Evolutionary conservation across 1,284 basidiomycete genomes (phyloP), one percentile per base, ranked within the genome.

Genomic region (Malassezia japonica): DNA sequence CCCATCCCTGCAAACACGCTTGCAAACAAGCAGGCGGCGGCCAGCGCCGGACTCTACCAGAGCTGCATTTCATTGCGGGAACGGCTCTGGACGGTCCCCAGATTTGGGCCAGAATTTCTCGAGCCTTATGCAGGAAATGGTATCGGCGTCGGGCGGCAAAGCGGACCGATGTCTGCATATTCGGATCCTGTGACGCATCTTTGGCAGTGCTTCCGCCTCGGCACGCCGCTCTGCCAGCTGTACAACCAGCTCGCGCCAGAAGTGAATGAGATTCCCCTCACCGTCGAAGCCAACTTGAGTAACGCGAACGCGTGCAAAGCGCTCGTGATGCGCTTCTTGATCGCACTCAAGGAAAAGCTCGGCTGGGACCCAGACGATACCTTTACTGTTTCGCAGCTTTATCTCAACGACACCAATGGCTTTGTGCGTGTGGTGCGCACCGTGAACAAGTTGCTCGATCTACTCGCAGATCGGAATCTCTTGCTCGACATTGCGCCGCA

Each of bases 381-480:
- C 28, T 80, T 79, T 68, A 77, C 78, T 6, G 78, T 96, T 46
- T 86, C 85, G 49, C 78, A 79, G 65, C 73, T 80, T 78, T 86
- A 89, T 74, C 83, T 87, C 40, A 84, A 86, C 65, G 87, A 87
- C 33, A 92, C 87, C 9, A 91, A 95, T 61, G 91, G 90, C 10
- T 79, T 96, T 59, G 91, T 95, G 66, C 66, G 90, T 85, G 87
- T 91, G 41, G 82, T 98, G 50, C 83, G 86, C 70, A 90, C 86
- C n/a, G 86, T 95, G 53, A 85, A 86, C 42, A 81, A 83, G 60
- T 82, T 98, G 55, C 82, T 96, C 48, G 81, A 89, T 65, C 78
- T 82, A 50, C 78, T 96, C 24, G 86, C 89, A 1, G 75, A 80
- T 44, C 80, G 84, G 39, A 80, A 82, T 31, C 85, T 87, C 59